Conservation (phyloP, 2,329 filamentous ascomycete species). For the Fusarium burgessii region DNA sequence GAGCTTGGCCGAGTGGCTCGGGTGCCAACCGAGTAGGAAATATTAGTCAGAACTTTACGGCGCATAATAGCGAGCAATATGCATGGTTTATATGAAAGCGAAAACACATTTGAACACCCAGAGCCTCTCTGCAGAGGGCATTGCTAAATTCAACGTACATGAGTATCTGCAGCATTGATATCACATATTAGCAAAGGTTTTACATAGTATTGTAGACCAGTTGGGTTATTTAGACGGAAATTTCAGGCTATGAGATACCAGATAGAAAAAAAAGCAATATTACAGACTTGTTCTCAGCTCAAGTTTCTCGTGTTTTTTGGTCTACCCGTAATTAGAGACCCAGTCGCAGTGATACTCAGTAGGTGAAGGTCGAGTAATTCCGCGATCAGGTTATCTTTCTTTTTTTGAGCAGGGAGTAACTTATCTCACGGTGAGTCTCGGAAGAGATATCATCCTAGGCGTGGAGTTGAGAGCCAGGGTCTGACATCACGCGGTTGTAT, state of each 20-base stretch:
- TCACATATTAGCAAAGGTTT: conserved; percentile 26
- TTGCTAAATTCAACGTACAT: conserved; percentile 22
- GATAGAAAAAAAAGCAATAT: conserved; percentile 15
- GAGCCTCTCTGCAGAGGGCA: background rate
- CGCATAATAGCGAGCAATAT: background rate
- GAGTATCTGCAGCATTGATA: conserved; percentile 27
- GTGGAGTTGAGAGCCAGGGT: conserved; percentile 7
- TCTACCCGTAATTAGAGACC: conserved; percentile 1
- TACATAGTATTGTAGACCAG: conserved; percentile 3
- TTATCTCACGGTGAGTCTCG: conserved; percentile 22
- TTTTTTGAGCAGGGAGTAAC: conserved; percentile 2
- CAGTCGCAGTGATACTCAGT: conserved; percentile 22
- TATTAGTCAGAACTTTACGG: background rate
- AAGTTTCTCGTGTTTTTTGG: background rate
- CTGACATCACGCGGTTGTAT: conserved; percentile 18
- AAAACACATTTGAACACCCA: background rate
- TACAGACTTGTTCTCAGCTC: background rate
- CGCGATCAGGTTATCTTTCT: conserved; percentile 15
- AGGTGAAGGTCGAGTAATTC: conserved; percentile 3
- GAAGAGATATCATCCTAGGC: background rate
- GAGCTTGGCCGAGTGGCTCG: conserved; percentile 53
- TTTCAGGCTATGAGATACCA: conserved; percentile 25
- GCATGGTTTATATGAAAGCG: conserved; percentile 1
- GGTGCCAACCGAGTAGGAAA: conserved; percentile 31
- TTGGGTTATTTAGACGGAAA: background rate